Evolutionary conservation across 352 stramenopile genomes (phyloP).

Genomic region (Pseudoperonospora humuli): DNA sequence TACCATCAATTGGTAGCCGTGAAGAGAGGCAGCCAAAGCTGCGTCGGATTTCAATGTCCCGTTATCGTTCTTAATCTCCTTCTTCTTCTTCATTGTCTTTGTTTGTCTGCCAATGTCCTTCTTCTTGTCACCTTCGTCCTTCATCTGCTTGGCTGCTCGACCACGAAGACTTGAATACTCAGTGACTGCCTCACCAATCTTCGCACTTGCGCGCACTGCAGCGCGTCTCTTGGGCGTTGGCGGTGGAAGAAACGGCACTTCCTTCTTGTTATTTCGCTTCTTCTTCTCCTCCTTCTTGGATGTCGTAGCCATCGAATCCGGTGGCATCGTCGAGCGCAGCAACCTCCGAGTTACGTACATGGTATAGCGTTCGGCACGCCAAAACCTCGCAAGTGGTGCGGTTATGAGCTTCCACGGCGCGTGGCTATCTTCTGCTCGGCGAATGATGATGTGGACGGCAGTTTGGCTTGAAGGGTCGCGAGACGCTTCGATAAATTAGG

Average conservation of each 20-base stretch:
- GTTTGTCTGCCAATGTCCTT: constrained; percentile 12
- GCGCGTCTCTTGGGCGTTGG: constrained; percentile 19
- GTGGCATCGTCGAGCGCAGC: constrained; percentile 45
- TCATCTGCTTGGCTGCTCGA: constrained; percentile 8
- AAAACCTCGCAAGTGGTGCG: no score
- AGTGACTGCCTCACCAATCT: constrained; percentile 10
- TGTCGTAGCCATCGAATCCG: constrained; percentile 3
- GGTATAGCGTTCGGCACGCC: background rate
- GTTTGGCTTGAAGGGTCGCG: no score
- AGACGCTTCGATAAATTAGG: no score
- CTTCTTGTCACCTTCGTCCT: constrained; percentile 13
- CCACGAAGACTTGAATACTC: constrained; percentile 1
- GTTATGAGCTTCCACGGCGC: no score
- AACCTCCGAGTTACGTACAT: constrained; percentile 67
- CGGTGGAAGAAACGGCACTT: constrained; percentile 3
- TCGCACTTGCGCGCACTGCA: constrained; percentile 10
- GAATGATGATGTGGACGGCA: no score
- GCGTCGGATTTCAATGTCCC: constrained; percentile 1
- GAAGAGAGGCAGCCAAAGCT: background rate
- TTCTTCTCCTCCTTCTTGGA: constrained; percentile 2
- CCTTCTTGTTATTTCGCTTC: constrained; percentile 4
- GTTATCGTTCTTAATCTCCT: constrained; percentile 3
- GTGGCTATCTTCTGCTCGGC: no score
- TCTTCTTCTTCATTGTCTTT: constrained; percentile 24
- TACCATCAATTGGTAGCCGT: constrained; percentile 42